Percentiles rank a stretch among this genome's conserved stretches.
Evolutionary conservation across 1,284 basidiomycete species (phyloP).

Genomic region (Fomitopsis betulina): DNA sequence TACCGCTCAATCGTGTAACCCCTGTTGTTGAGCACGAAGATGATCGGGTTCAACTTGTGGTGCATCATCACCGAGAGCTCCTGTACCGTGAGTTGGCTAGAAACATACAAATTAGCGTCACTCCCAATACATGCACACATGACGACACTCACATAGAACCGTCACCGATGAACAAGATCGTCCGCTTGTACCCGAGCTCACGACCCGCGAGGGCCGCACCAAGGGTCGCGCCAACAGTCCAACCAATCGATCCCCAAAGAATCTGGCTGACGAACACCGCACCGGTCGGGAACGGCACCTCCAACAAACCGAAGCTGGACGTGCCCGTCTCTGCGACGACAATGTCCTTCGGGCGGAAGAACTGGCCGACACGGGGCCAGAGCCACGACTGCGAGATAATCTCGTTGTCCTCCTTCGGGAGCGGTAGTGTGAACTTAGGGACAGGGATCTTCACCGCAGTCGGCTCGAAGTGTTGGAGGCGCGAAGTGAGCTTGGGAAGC

Average conservation of each 20-base stretch:
- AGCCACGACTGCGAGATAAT: conserved; percentile 76
- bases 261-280: conserved; percentile 72
- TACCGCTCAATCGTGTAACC: conserved; percentile 88
- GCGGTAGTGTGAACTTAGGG: conserved; percentile 39
- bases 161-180: conserved; percentile 86
- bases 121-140: not conserved
- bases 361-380: conserved; percentile 81
- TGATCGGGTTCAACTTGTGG: conserved; percentile 64
- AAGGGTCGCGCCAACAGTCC: conserved; percentile 73
- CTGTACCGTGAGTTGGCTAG: conserved; percentile 69
- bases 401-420: conserved; percentile 46
- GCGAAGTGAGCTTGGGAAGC: conserved; percentile 62
- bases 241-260: conserved; percentile 86
- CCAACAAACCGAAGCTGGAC: conserved; percentile 44
- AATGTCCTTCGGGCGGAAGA: conserved; percentile 77
- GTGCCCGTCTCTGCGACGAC: conserved; percentile 82
- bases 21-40: conserved; percentile 87
- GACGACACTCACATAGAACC: conserved; percentile 56
- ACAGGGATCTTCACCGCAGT: conserved; percentile 42
- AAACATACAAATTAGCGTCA: not conserved
- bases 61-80: conserved; percentile 79
- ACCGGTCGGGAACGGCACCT: conserved; percentile 69
- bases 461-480: conserved; percentile 39
- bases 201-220: conserved; percentile 78
- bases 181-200: conserved; percentile 60